Base-by-base conservation (phyloP, 805 yeast genomes). In the Schwanniomyces sp. region DNA sequence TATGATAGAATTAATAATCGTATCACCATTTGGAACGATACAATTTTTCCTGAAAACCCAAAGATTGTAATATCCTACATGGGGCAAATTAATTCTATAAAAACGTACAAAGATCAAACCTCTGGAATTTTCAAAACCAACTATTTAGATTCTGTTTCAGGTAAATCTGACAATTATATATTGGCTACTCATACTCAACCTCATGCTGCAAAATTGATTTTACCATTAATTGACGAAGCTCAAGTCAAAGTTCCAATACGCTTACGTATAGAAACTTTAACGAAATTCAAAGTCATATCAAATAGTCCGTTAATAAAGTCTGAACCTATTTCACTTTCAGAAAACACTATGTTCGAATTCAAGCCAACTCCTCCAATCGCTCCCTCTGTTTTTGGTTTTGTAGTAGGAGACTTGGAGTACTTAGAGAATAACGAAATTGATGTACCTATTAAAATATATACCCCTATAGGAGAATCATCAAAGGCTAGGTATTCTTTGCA, bases 181-280 rank as follows among this genome's bases (percentile, higher is more conserved):
- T 58, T 86, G 28, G 83, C 91, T 0, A 85, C 94, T 1, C 94
- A 88, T 57, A 75, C 82, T 38, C 91, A 86, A 59, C 91, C 94
- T 0, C 72, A 74, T 14, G 84, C 76, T 52, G 85, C 90, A 4
- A 72, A 85, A 53, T 58, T 60, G 41, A 76, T 87, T 10, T 83
- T 83, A 56, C 95, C 95, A 2, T 80, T 86, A 55, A 57, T 86
- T 10, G 94, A 87, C 61, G 91, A 86, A 55, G 74, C 82, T 6
- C 56, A 69, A n/a, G 62, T 67, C 28, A 86, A 84, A 57, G 74
- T 81, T 4, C 71, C 78, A 0, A 72, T 83, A 48, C 61, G 74
- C 47, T 63, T 88, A 27, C 57, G 76, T 2, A 62, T 86, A 24
- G 74, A 64, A n/a, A 75, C 86, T 0, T 48, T 55, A 18, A 60